Base-by-base conservation (phyloP, 306 rosid genomes). In the Canavalia gladiata region DNA sequence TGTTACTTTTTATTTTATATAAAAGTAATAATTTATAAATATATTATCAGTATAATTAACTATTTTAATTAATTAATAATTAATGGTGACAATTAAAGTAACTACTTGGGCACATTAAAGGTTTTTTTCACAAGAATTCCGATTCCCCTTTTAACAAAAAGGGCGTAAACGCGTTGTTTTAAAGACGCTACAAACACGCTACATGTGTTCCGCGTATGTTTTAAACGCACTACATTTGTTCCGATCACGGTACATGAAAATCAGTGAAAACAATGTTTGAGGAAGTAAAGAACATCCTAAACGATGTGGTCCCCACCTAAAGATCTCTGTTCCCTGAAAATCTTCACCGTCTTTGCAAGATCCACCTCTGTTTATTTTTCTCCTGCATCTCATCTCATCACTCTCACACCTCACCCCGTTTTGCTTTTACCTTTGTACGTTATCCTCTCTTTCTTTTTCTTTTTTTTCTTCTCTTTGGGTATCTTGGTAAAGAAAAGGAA, bases 261-360 rank as follows among this genome's bases (percentile, higher is more conserved):
- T 85, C 39, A 79, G 88, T 55, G 90, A 67, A 43, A 43, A 45
- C 62, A 4, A n/a, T 3, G 52, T 79, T 70, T 12, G 54, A 69
- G 42, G 35, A 62, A 72, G 73, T 1, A 28, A 67, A 65, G 2
- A 41, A 37, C 41, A 9, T 1, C 28, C 6, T 49, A 34, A 8
- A 54, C 8, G 29, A 8, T 3, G 52, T 37, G 63, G 65, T 47
- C 83, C 87, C 66, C 86, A 66, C 49, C 41, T 3, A 56, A 80
- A 65, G 4, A 37, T 64, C 42, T 18, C 3, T 33, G 67, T 42
- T 72, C 74, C 46, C 59, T 63, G 46, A 45, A 60, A 18, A 72
- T 71, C 51, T 4, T 8, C 25, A 71, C 52, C 79, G 76, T 72
- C 35, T 49, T 67, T 59, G 18, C 54, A 45, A 58, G 43, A 35